A percentile compares a stretch with the other conserved stretches of the same genome.
These are phyloP conservation scores for Candida gigantensis DNA, from an alignment of 1,139 yeast species.

Conservation along the genomic window DNA sequence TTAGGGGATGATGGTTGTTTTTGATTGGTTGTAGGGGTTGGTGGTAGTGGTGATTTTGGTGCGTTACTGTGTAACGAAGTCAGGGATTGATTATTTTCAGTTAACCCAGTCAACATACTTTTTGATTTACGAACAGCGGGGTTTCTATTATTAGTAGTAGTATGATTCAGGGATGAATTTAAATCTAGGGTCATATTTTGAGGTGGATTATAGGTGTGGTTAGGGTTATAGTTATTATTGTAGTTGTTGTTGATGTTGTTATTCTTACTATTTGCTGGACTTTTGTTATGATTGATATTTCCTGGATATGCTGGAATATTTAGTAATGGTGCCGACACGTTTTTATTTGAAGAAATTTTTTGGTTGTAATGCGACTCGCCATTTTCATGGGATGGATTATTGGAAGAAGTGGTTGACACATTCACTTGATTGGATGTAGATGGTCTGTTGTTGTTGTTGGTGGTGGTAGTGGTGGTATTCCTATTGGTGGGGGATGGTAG, in stretches of 20 bases:
- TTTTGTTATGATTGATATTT: slow-evolving; percentile 2
- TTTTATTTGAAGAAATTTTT: slow-evolving; percentile 2
- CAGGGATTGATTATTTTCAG: slow-evolving; percentile 3
- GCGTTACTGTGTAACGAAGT: slow-evolving; percentile 2
- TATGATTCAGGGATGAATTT: slow-evolving; percentile 3
- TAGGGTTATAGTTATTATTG: not conserved
- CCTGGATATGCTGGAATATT: slow-evolving; percentile 2
- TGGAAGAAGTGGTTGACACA: too few relatives aligned
- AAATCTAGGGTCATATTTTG: slow-evolving; percentile 2
- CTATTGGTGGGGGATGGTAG: slow-evolving; percentile 3
- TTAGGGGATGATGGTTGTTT: slow-evolving; percentile 16
- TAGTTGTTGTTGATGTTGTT: too few relatives aligned
- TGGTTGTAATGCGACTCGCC: slow-evolving; percentile 1
- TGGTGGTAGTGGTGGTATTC: not conserved
- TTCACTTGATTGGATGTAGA: not conserved
- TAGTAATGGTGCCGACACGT: slow-evolving; percentile 8
- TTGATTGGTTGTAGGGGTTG: not conserved
- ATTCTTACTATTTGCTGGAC: not conserved
- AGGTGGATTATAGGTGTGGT: slow-evolving; percentile 1
- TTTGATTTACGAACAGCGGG: slow-evolving; percentile 12
- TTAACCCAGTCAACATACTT: slow-evolving; percentile 13
- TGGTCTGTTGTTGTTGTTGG: slow-evolving; percentile 2
- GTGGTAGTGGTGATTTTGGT: slow-evolving; percentile 11
- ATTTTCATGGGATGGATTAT: slow-evolving; percentile 1
- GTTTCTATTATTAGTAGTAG: slow-evolving; percentile 1